Evolutionary conservation across 225 moss, liverwort and hornwort species (phyloP).

Genomic region (Straminergon stramineum): DNA sequence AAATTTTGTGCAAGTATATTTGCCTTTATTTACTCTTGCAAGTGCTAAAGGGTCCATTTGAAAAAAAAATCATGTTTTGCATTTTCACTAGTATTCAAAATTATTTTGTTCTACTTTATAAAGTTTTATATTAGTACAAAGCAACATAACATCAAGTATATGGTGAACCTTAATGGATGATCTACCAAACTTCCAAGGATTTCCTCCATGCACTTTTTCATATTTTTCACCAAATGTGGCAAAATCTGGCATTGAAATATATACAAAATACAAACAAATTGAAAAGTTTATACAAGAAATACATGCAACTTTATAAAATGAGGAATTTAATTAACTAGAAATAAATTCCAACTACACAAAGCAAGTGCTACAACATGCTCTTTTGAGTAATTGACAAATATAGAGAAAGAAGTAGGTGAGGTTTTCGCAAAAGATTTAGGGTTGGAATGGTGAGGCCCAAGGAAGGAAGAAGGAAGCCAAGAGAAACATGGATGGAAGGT

Average conservation of each 20-base stretch:
- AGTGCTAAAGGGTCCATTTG: background rate
- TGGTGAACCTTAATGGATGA: background rate
- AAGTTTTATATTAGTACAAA: background rate
- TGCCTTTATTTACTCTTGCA: background rate
- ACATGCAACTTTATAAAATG: background rate
- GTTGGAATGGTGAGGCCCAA: too few relatives aligned
- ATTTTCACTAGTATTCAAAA: background rate
- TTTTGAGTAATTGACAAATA: too few relatives aligned
- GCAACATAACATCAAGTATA: background rate
- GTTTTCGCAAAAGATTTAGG: too few relatives aligned
- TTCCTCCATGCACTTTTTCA: background rate
- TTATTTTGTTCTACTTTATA: background rate
- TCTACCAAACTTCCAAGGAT: background rate
- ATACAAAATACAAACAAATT: background rate
- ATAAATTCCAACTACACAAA: background rate
- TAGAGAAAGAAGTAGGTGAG: too few relatives aligned
- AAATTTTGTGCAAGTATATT: background rate
- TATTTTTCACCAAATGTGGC: background rate
- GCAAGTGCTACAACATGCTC: too few relatives aligned
- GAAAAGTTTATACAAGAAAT: background rate
- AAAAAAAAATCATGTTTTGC: background rate
- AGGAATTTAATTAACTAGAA: background rate
- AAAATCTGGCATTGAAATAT: background rate
- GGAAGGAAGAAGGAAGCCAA: too few relatives aligned
- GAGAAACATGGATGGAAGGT: too few relatives aligned